Evolutionary conservation across 306 rosid genomes (phyloP), one percentile per base, ranked within the genome.

Genomic region (Medicago lupulina): DNA sequence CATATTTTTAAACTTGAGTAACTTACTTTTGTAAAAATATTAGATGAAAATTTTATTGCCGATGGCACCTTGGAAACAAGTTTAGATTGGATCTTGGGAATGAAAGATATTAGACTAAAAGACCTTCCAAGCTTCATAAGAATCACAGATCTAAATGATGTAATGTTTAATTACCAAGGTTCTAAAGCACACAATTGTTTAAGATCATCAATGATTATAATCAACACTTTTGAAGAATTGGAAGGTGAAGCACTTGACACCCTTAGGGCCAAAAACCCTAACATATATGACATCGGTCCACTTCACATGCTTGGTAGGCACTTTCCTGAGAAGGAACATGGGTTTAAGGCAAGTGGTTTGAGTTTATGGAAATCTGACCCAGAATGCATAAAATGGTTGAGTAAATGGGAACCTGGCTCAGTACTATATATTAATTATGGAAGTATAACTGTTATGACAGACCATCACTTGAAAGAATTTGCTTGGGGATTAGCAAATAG

Each of bases 401-500:
- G 53, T 31, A 53, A 39, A 64, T 39, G 55, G 73, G 44, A 65
- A 23, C 34, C 54, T 13, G 8, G 1, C 5, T 76, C 79, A 65
- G 73, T 76, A 0, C 9, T 76, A 38, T 76, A 76, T 65, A 60
- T 76, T 53, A 76, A 76, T 10, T 76, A 65, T 53, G 73, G 80
- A 51, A 76, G 73, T n/a, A 39, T 76, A 38, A 39, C 73, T 3
- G 55, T 39, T 0, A 76, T 76, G 80, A 4, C 44, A 13, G 15
- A 65, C 23, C 14, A 50, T 5, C 75, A 71, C 36, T 53, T 71
- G 4, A 71, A 16, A 17, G 75, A 70, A 34, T 70, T 70, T 70
- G 62, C 25, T 49, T 70, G 62, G 74, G 62, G 74, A 15, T 0
- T 70, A 71, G 75, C 75, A 51, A 71, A 71, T 53, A 71, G 64